Evolutionary conservation across 1,139 yeast genomes (phyloP).

Genomic region (Nematodospora anomalae): DNA sequence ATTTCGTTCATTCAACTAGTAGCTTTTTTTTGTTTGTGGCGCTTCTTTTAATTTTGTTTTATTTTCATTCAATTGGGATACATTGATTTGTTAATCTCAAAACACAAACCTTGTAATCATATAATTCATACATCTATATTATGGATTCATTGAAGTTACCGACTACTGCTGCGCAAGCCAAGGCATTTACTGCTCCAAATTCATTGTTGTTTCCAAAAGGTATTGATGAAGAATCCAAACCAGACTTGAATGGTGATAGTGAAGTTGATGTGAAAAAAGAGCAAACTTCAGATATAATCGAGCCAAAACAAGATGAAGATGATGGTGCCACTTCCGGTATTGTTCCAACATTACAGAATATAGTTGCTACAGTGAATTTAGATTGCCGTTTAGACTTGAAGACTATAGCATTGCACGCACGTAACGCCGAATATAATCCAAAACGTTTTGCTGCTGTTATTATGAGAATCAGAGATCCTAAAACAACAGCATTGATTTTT

Average conservation of each 20-base stretch:
- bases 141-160: slow-evolving; percentile 80
- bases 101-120: background rate
- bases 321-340: slow-evolving; percentile 85
- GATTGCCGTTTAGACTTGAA: slow-evolving; percentile 95
- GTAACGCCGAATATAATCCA: slow-evolving; percentile 98
- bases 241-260: background rate
- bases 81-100: slow-evolving; percentile 46
- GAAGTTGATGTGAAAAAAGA: slow-evolving; percentile 24
- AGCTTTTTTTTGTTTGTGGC: background rate
- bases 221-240: slow-evolving; percentile 24
- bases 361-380: slow-evolving; percentile 95
- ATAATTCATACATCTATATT: slow-evolving; percentile 8
- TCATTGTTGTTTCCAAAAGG: slow-evolving; percentile 64
- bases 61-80: slow-evolving; percentile 31
- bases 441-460: slow-evolving; percentile 98
- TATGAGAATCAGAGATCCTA: slow-evolving; percentile 99
- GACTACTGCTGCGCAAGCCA: slow-evolving; percentile 79
- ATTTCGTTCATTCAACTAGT: background rate
- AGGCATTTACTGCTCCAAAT: slow-evolving; percentile 68
- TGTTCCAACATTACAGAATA: slow-evolving; percentile 94
- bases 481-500: slow-evolving; percentile 94
- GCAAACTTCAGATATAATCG: slow-evolving; percentile 31
- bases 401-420: slow-evolving; percentile 96
- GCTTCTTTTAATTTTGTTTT: slow-evolving; percentile 3
- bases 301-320: slow-evolving; percentile 51